These are phyloP conservation scores for Scheffersomyces titani DNA, from an alignment of 1,139 yeast genomes.

Conservation along the genomic window DNA sequence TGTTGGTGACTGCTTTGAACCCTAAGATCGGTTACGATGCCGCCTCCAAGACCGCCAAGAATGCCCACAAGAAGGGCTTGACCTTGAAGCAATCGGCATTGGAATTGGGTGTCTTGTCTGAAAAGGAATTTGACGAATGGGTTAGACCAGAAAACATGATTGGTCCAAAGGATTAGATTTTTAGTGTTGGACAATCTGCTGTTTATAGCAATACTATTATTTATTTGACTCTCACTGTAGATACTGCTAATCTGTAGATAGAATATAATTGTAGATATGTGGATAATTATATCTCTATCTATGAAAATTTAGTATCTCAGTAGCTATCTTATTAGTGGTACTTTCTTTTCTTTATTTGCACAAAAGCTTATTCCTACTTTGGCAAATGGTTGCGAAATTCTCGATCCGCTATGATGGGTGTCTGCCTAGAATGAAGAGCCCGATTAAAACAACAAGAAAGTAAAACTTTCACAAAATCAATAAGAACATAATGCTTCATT, in stretches of 20 bases:
- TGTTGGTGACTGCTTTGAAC: constrained; percentile 97
- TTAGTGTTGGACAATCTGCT: neutral
- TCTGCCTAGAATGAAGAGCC: neutral
- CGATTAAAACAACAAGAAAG: neutral
- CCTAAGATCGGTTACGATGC: constrained; percentile 98
- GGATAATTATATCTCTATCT: no score
- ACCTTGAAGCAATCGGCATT: constrained; percentile 93
- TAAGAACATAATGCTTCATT: neutral
- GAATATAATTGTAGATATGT: no score
- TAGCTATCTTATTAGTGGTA: neutral
- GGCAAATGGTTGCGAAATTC: neutral
- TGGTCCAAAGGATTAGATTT: constrained; percentile 68
- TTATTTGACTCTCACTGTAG: neutral
- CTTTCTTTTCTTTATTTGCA: neutral
- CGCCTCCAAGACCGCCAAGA: constrained; percentile 97
- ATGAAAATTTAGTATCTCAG: no score
- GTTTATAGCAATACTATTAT: constrained; percentile 1
- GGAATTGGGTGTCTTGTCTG: constrained; percentile 80
- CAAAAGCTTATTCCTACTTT: neutral
- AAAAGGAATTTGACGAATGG: constrained; percentile 91
- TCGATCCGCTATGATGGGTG: neutral
- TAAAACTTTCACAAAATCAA: neutral
- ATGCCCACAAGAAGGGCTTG: constrained; percentile 96
- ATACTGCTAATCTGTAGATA: neutral
- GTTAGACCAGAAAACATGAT: constrained; percentile 98